A percentile compares a stretch with the other conserved stretches of the same genome.
Conservation (phyloP, 169 alveolate species). For the Cryptosporidium sp. region DNA sequence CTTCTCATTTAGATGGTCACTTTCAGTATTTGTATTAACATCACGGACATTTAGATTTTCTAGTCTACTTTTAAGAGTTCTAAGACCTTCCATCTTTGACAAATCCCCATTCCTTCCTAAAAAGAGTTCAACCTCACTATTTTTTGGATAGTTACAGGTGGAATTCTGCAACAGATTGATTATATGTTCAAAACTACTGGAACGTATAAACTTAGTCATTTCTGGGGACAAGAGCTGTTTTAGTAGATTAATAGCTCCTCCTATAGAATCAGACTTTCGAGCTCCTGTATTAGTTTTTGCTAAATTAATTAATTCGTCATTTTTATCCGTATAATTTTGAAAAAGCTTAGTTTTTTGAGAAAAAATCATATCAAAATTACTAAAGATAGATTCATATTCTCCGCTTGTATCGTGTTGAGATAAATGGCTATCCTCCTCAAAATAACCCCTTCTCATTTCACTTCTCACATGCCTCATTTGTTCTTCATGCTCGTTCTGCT, state of each 20-base stretch:
- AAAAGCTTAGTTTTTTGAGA: not conserved
- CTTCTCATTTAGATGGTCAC: constrained; percentile 1
- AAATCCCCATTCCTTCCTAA: not conserved
- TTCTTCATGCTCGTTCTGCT: not conserved
- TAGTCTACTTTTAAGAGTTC: not conserved
- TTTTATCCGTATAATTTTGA: not conserved
- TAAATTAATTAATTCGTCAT: not conserved
- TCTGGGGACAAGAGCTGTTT: constrained; percentile 46
- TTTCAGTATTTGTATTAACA: not conserved
- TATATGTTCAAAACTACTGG: constrained; percentile 19
- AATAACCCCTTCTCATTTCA: constrained; percentile 58
- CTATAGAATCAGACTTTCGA: not conserved
- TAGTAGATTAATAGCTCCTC: constrained; percentile 27
- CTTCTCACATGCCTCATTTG: constrained; percentile 1
- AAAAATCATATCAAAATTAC: constrained; percentile 36
- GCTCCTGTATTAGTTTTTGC: not conserved
- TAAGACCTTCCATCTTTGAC: not conserved
- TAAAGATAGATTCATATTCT: constrained; percentile 34
- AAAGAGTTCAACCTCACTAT: not conserved
- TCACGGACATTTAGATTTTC: not conserved
- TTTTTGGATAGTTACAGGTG: constrained; percentile 47
- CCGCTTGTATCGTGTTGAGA: constrained; percentile 23
- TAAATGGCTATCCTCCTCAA: constrained; percentile 2
- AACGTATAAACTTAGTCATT: constrained; percentile 45
- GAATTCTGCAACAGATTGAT: constrained; percentile 23